These are phyloP conservation scores for Artemisia tridentata DNA, from an alignment of 129 eudicot species.

Conservation along the genomic window DNA sequence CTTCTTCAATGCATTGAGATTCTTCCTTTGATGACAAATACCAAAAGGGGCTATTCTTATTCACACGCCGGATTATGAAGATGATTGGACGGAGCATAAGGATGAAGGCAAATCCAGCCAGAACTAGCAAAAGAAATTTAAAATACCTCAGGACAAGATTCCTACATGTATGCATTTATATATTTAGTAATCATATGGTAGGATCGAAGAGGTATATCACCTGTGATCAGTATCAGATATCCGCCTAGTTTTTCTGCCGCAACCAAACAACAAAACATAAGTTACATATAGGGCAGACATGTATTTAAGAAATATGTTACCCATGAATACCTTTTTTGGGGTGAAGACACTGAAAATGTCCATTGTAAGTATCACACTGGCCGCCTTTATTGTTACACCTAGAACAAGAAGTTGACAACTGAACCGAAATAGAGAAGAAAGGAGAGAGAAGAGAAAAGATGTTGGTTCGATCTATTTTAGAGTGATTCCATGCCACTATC, in stretches of 20 bases:
- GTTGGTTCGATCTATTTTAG: not conserved
- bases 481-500: too few relatives aligned
- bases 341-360: too few relatives aligned
- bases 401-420: slow-evolving; percentile 4
- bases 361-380: too few relatives aligned
- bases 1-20: slow-evolving; percentile 29
- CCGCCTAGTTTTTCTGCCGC: not conserved
- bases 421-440: too few relatives aligned
- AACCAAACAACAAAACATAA: not conserved
- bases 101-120: slow-evolving; percentile 28
- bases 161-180: too few relatives aligned
- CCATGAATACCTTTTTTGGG: too few relatives aligned
- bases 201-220: slow-evolving; percentile 14
- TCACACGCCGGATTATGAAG: slow-evolving; percentile 21
- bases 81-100: slow-evolving; percentile 10
- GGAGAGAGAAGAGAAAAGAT: too few relatives aligned
- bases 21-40: slow-evolving; percentile 20
- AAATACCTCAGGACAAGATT: too few relatives aligned
- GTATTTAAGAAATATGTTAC: not conserved
- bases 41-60: slow-evolving; percentile 15
- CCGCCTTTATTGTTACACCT: not conserved
- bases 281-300: not conserved
- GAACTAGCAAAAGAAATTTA: slow-evolving; percentile 26
- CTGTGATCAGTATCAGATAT: not conserved
- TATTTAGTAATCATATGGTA: too few relatives aligned